These are phyloP conservation scores for Aspergillus diversus DNA, from an alignment of 495 filamentous ascomycete species.

Conservation along the genomic window DNA sequence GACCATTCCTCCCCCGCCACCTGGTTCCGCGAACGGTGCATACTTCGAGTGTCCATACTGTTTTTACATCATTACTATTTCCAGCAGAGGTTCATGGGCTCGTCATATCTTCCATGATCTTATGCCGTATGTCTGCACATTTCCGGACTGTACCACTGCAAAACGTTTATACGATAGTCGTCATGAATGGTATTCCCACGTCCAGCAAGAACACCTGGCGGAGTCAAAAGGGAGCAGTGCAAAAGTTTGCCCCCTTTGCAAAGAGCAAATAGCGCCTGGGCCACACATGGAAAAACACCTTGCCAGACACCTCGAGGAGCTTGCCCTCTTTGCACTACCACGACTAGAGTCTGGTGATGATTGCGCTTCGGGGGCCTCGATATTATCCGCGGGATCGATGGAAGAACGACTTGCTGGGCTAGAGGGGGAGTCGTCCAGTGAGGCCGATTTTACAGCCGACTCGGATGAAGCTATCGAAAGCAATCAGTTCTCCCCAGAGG, in stretches of 20 bases:
- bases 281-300: constrained; percentile 21
- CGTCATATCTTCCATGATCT: constrained; percentile 37
- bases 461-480: too few species aligned
- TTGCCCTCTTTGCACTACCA: constrained; percentile 26
- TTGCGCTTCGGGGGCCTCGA: too few species aligned
- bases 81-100: constrained; percentile 21
- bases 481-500: too few species aligned
- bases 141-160: constrained; percentile 23
- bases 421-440: too few species aligned
- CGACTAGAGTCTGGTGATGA: too few species aligned
- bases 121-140: constrained; percentile 33
- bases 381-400: too few species aligned
- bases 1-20: constrained; percentile 17
- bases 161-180: constrained; percentile 29
- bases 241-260: constrained; percentile 21
- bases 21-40: constrained; percentile 6
- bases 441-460: too few species aligned
- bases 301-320: constrained; percentile 27
- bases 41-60: constrained; percentile 37
- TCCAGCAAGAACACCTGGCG: constrained; percentile 18
- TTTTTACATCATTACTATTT: constrained; percentile 25
- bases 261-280: background rate
- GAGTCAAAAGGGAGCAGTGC: background rate
- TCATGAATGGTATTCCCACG: constrained; percentile 29
- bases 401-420: too few species aligned